Evolutionary conservation across 257 asterid genomes (phyloP).

Genomic region (Nicotiana obtusifolia): DNA sequence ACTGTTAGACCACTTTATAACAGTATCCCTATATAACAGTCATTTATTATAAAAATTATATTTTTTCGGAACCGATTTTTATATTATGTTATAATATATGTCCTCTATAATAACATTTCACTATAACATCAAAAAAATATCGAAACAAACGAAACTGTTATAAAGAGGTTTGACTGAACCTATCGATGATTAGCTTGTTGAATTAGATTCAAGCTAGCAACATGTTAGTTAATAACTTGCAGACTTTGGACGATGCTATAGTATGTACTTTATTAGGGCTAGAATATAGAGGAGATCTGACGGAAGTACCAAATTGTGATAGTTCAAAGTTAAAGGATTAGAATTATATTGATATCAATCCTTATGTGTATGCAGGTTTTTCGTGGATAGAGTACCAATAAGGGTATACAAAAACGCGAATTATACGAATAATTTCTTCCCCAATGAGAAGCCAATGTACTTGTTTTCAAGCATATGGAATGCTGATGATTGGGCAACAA

Average conservation of each 20-base stretch:
- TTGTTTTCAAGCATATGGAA: conserved; percentile 95
- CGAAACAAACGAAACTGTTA: too few species aligned
- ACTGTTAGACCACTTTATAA: too few species aligned
- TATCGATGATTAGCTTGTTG: background rate
- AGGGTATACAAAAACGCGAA: conserved; percentile 86
- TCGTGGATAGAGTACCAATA: conserved; percentile 68
- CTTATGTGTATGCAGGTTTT: conserved; percentile 36
- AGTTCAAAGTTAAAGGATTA: background rate
- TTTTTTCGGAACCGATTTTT: too few species aligned
- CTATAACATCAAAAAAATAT: too few species aligned
- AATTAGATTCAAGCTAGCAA: background rate
- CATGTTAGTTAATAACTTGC: background rate
- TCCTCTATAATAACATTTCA: too few species aligned
- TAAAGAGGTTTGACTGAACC: background rate
- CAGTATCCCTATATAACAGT: too few species aligned
- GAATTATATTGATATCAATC: background rate
- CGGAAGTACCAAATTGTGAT: background rate
- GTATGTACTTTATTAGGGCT: background rate
- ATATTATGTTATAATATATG: too few species aligned
- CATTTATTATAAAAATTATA: too few species aligned
- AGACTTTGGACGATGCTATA: background rate
- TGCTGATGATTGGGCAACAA: conserved; percentile 97
- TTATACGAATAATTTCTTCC: conserved; percentile 88
- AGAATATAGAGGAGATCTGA: background rate
- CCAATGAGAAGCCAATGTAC: conserved; percentile 80